Conservation (phyloP, 2,329 filamentous ascomycete species). For the Fusarium nodosum region DNA sequence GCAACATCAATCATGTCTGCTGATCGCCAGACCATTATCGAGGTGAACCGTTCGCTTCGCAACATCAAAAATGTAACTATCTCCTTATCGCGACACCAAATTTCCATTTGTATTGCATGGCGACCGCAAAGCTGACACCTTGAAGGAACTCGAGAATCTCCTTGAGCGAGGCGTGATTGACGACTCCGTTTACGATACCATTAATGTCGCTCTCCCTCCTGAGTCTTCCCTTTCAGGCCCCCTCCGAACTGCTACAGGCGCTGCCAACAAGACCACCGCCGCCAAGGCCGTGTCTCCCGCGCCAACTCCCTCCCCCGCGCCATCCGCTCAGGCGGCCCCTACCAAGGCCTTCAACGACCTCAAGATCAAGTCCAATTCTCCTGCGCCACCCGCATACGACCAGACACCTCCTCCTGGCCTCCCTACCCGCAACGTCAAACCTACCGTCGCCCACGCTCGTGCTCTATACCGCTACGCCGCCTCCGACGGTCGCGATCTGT, state of each 20-base stretch:
- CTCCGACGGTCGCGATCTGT: conserved; percentile 83
- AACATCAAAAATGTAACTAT: conserved; percentile 82
- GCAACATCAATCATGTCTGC: conserved; percentile 57
- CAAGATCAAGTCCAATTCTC: conserved; percentile 52
- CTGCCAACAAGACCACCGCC: conserved; percentile 51
- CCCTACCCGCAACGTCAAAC: conserved; percentile 62
- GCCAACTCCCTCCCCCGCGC: conserved; percentile 49
- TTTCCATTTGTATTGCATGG: not conserved
- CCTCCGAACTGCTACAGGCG: conserved; percentile 57
- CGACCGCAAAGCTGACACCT: conserved; percentile 20
- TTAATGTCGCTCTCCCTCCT: conserved; percentile 79
- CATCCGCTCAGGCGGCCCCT: conserved; percentile 51
- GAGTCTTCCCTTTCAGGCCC: conserved; percentile 72
- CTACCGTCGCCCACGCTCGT: conserved; percentile 78
- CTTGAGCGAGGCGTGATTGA: conserved; percentile 85
- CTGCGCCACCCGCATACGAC: conserved; percentile 66
- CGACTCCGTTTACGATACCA: conserved; percentile 79
- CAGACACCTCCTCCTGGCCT: conserved; percentile 61
- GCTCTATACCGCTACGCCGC: conserved; percentile 88
- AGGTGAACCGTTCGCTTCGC: conserved; percentile 87
- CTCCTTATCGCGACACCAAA: not conserved
- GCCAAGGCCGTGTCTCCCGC: conserved; percentile 48
- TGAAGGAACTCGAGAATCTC: conserved; percentile 89
- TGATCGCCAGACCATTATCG: conserved; percentile 71
- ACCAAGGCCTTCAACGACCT: conserved; percentile 61